phyloP scores from a whole-genome alignment of 2,329 filamentous ascomycete genomes.

The Cladophialophora bantiana region DNA sequence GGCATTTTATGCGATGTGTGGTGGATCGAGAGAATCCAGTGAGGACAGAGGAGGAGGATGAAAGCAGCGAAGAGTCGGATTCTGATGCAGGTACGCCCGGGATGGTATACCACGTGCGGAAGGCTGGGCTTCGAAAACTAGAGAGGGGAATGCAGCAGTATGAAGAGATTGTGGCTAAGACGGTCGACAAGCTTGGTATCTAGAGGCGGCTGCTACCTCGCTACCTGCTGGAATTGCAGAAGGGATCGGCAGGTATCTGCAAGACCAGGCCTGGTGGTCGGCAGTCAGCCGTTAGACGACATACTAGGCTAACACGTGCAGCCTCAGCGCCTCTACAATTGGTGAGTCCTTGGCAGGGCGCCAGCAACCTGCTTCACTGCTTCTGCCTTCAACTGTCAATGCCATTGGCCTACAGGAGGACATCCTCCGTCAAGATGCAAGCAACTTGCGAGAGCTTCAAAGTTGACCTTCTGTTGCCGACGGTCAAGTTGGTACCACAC shows the following conservation, averaged over 20 bases:
- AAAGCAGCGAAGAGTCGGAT: constrained; percentile 54
- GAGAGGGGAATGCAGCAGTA: constrained; percentile 70
- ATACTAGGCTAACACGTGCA: constrained; percentile 13
- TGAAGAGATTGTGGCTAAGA: constrained; percentile 67
- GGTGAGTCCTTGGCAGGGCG: constrained; percentile 5
- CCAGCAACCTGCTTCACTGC: not conserved
- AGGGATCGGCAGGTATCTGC: not conserved
- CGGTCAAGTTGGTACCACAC: not conserved
- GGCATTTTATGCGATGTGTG: constrained; percentile 78
- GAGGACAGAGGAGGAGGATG: constrained; percentile 51
- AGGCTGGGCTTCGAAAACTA: constrained; percentile 61
- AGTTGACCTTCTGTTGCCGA: not conserved
- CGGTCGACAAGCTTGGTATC: constrained; percentile 56
- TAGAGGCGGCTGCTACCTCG: constrained; percentile 24
- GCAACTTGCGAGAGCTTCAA: constrained; percentile 5
- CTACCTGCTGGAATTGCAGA: not conserved
- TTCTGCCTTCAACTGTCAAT: constrained; percentile 8
- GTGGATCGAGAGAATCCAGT: constrained; percentile 66
- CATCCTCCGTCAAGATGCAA: not conserved
- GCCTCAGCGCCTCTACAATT: constrained; percentile 9
- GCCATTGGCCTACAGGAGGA: not conserved
- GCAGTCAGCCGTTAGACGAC: not conserved
- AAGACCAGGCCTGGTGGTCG: not conserved
- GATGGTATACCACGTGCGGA: constrained; percentile 66
- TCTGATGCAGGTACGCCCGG: constrained; percentile 56